phyloP scores from a whole-genome alignment of 2,329 filamentous ascomycete species.

The Fusarium neocosmosporiellum region DNA sequence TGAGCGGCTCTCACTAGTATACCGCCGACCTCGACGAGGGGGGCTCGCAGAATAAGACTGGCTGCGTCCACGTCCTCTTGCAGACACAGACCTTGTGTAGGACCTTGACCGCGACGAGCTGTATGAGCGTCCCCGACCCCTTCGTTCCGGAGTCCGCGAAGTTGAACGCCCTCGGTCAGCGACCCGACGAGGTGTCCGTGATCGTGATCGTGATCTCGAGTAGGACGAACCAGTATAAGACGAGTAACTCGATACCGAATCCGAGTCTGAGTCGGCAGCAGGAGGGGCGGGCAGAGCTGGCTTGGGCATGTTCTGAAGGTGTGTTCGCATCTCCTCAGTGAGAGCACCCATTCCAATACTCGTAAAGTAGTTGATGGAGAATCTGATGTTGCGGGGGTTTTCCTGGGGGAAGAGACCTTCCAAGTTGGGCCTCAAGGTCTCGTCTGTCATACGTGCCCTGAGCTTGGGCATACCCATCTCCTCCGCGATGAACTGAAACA shows the following conservation, averaged over 20 bases:
- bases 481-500: conserved; percentile 92
- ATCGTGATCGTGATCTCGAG: conserved; percentile 62
- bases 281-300: conserved; percentile 78
- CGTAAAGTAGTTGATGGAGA: conserved; percentile 99
- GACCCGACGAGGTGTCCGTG: conserved; percentile 50
- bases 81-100: conserved; percentile 56
- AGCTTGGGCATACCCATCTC: conserved; percentile 86
- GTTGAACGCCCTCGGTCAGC: conserved; percentile 43
- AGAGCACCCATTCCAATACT: conserved; percentile 95
- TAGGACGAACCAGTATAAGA: conserved; percentile 75
- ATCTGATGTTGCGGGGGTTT: conserved; percentile 88
- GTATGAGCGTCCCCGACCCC: conserved; percentile 41
- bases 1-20: conserved; percentile 42
- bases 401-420: conserved; percentile 91
- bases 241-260: conserved; percentile 82
- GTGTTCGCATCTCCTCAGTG: conserved; percentile 94
- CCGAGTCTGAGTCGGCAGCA: conserved; percentile 70
- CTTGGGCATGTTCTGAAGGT: conserved; percentile 89
- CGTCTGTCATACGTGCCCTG: conserved; percentile 80
- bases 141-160: conserved; percentile 45
- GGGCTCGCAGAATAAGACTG: conserved; percentile 48
- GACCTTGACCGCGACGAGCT: conserved; percentile 56
- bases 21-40: conserved; percentile 40
- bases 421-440: conserved; percentile 80
- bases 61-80: conserved; percentile 34